Conservation (phyloP, 1,284 basidiomycete species). For the Cutaneotrichosporon cavernicola region DNA sequence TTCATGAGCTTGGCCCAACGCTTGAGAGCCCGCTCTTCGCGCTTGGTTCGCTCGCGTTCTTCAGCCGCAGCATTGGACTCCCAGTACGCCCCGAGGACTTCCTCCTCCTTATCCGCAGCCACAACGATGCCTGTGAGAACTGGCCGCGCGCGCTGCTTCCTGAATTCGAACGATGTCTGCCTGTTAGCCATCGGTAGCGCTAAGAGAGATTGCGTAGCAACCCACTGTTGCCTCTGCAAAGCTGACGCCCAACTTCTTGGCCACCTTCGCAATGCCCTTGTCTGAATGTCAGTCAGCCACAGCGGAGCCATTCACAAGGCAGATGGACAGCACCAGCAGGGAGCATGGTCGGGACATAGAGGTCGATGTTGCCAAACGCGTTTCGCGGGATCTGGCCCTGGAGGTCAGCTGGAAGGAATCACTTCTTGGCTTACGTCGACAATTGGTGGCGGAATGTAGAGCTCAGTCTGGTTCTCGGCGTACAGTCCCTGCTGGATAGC, state of each 20-base stretch:
- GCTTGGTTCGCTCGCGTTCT: constrained; percentile 72
- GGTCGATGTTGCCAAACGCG: constrained; percentile 93
- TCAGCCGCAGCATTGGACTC: constrained; percentile 74
- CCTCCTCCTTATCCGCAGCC: constrained; percentile 72
- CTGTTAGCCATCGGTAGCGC: constrained; percentile 10
- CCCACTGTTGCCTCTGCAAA: constrained; percentile 81
- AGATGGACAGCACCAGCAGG: constrained; percentile 83
- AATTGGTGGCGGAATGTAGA: constrained; percentile 75
- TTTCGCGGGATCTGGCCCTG: constrained; percentile 93
- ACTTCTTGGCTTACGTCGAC: constrained; percentile 63
- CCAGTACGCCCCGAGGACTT: constrained; percentile 83
- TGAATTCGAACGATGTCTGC: constrained; percentile 80
- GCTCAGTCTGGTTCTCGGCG: constrained; percentile 78
- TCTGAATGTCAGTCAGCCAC: constrained; percentile 56
- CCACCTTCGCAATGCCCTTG: constrained; percentile 84
- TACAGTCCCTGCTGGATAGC: constrained; percentile 85
- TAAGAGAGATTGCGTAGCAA: background rate
- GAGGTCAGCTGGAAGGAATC: background rate
- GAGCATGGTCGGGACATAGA: constrained; percentile 93
- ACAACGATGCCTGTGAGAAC: constrained; percentile 84
- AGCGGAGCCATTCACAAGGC: constrained; percentile 64
- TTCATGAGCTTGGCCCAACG: constrained; percentile 86
- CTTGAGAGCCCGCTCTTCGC: constrained; percentile 77
- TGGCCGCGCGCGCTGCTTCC: constrained; percentile 81
- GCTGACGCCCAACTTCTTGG: constrained; percentile 74